Evolutionary conservation across 139 green algal species (phyloP).

Genomic region (Volvox africanus): DNA sequence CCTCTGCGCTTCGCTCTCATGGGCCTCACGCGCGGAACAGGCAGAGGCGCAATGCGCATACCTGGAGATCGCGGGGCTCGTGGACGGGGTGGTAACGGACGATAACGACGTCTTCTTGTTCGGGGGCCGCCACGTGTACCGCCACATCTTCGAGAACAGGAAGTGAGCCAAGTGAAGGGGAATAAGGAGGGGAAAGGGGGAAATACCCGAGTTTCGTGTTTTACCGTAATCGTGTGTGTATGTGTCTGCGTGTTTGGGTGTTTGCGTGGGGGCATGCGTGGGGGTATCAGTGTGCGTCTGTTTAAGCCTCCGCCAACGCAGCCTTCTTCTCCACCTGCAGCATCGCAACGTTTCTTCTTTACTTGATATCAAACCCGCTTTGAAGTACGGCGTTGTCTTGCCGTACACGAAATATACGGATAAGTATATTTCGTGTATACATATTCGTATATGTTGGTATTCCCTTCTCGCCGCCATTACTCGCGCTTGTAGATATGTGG

Average conservation of each 20-base stretch:
- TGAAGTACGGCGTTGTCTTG: no score
- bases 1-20: no score
- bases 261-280: not conserved
- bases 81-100: slow-evolving; percentile 98
- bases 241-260: no score
- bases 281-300: not conserved
- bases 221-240: no score
- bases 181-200: no score
- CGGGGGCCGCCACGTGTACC: slow-evolving; percentile 89
- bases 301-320: not conserved
- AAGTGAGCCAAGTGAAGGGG: slow-evolving; percentile 57
- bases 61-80: slow-evolving; percentile 85
- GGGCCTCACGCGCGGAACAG: slow-evolving; percentile 10
- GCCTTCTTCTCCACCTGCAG: no score
- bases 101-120: slow-evolving; percentile 99
- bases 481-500: slow-evolving; percentile 84
- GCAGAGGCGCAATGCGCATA: slow-evolving; percentile 97
- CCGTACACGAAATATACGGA: no score
- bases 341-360: no score
- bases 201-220: no score
- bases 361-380: no score
- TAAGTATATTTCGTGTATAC: no score
- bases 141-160: slow-evolving; percentile 84
- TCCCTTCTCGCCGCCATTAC: not conserved
- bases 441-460: no score